Conservation (phyloP, 2,329 filamentous ascomycete genomes). For the Kalmusia sp. region DNA sequence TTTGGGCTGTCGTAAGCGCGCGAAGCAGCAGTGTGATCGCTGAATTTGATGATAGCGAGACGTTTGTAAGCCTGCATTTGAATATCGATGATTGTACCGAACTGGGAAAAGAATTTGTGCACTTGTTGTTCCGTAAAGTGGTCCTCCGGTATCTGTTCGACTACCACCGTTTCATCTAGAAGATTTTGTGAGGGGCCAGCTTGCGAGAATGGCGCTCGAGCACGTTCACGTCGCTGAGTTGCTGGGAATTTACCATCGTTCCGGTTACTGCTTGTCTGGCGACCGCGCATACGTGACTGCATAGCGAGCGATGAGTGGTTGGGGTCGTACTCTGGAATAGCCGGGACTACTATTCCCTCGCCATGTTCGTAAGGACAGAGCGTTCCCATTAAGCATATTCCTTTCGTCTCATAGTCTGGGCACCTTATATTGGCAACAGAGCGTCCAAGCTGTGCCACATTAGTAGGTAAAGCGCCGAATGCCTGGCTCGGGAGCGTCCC, state of each 20-base stretch:
- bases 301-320: constrained; percentile 1
- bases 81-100: constrained; percentile 70
- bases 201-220: constrained; percentile 66
- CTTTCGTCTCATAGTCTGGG: constrained; percentile 2
- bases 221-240: constrained; percentile 9
- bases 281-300: not conserved
- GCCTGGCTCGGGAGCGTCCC: no score
- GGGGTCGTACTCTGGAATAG: constrained; percentile 5
- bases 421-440: not conserved
- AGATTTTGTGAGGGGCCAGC: constrained; percentile 69
- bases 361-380: constrained; percentile 2
- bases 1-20: constrained; percentile 79
- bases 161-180: constrained; percentile 72
- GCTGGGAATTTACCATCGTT: constrained; percentile 12
- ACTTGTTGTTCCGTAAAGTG: constrained; percentile 71
- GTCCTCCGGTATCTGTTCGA: constrained; percentile 79
- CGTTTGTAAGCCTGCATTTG: constrained; percentile 71
- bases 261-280: constrained; percentile 5
- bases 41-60: constrained; percentile 73
- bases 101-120: constrained; percentile 73
- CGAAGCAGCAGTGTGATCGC: constrained; percentile 69
- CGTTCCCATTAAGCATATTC: constrained; percentile 1
- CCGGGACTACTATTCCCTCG: not conserved
- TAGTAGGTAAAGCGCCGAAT: not conserved
- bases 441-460: not conserved